Conservation (phyloP, 2,329 filamentous ascomycete genomes). For the Aspergillus japonicus region DNA sequence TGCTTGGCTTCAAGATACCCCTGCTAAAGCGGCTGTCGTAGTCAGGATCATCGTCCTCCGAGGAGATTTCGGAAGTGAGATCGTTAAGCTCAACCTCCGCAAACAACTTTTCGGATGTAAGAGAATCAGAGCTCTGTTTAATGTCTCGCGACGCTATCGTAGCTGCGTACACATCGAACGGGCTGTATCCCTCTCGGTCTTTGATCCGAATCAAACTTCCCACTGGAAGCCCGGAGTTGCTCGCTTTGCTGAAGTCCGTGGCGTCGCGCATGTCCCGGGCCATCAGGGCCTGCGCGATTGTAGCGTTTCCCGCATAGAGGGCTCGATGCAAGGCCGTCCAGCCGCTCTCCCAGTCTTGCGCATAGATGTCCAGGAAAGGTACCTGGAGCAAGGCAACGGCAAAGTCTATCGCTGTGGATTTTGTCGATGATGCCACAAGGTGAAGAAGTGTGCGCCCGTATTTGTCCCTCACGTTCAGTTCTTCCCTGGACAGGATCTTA, state of each 20-base stretch:
- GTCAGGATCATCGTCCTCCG: conserved; percentile 51
- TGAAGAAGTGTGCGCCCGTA: conserved; percentile 80
- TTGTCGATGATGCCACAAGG: conserved; percentile 74
- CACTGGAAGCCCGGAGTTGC: conserved; percentile 59
- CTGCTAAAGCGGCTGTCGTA: conserved; percentile 37
- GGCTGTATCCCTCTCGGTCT: conserved; percentile 90
- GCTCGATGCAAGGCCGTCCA: conserved; percentile 95
- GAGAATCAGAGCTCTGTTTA: conserved; percentile 35
- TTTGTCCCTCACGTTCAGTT: conserved; percentile 82
- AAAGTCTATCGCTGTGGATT: conserved; percentile 68
- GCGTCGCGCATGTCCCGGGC: conserved; percentile 71
- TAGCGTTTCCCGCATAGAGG: conserved; percentile 84
- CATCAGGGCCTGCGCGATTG: conserved; percentile 78
- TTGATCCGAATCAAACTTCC: conserved; percentile 89
- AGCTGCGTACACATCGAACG: conserved; percentile 86
- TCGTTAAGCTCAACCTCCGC: conserved; percentile 49
- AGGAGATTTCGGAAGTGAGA: conserved; percentile 27
- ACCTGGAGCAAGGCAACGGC: conserved; percentile 77
- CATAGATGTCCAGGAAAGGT: conserved; percentile 79
- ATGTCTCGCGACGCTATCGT: conserved; percentile 79
- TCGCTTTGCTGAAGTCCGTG: conserved; percentile 57
- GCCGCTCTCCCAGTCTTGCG: conserved; percentile 84
- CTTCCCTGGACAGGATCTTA: conserved; percentile 55
- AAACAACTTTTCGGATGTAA: conserved; percentile 37
- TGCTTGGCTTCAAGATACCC: conserved; percentile 31